Percentiles rank a stretch among this genome's conserved stretches.
phyloP scores from a whole-genome alignment of 768 basidiomycete genomes.

The Polyporus arcularius region DNA sequence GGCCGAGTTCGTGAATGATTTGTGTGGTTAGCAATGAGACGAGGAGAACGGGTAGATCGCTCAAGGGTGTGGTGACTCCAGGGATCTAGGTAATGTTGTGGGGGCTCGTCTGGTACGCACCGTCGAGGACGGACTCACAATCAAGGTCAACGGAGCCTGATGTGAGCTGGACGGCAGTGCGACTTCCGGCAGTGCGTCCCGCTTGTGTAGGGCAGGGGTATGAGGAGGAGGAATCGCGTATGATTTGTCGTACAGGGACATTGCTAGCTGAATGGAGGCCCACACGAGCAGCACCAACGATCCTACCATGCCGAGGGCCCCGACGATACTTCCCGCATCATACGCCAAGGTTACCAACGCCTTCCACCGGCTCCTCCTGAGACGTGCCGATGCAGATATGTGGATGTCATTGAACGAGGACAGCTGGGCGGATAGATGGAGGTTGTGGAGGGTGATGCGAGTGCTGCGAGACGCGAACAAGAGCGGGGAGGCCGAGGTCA shows the following conservation, averaged over 20 bases:
- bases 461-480: conserved; percentile 6
- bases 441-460: conserved; percentile 20
- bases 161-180: not conserved
- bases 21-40: conserved; percentile 63
- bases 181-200: not conserved
- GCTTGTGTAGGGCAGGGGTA: not conserved
- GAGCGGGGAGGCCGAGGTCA: conserved; percentile 10
- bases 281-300: conserved; percentile 42
- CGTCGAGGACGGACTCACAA: conserved; percentile 29
- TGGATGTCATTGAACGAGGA: conserved; percentile 51
- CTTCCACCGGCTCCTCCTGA: conserved; percentile 32
- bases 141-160: conserved; percentile 21
- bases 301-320: conserved; percentile 49
- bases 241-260: not conserved
- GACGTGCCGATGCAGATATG: conserved; percentile 39
- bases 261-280: conserved; percentile 25
- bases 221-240: not conserved
- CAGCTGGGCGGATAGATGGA: conserved; percentile 45
- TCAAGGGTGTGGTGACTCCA: conserved; percentile 77
- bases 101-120: too few species aligned
- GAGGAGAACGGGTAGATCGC: conserved; percentile 67
- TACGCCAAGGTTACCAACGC: conserved; percentile 42
- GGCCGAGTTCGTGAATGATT: conserved; percentile 78
- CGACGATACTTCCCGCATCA: conserved; percentile 48
- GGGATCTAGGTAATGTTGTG: conserved; percentile 57